phyloP scores from a whole-genome alignment of 768 basidiomycete genomes.

The Dictyophora rubrovolvata region DNA sequence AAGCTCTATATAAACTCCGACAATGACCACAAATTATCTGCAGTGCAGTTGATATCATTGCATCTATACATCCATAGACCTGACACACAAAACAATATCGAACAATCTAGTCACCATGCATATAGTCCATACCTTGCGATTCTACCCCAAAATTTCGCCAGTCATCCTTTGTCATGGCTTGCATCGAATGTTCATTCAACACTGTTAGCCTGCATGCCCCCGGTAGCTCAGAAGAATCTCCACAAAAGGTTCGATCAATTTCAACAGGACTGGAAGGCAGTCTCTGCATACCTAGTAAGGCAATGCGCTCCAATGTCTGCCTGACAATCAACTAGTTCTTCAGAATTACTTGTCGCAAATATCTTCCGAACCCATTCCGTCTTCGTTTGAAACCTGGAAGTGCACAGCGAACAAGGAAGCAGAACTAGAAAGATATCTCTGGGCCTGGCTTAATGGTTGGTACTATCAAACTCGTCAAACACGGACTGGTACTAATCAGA shows the following conservation, averaged over 20 bases:
- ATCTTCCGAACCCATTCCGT: background rate
- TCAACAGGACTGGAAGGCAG: conserved; percentile 41
- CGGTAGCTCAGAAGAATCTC: conserved; percentile 32
- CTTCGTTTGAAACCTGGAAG: background rate
- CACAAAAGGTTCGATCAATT: conserved; percentile 38
- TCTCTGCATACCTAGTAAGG: conserved; percentile 17
- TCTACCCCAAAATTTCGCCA: conserved; percentile 61
- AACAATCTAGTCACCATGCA: conserved; percentile 38
- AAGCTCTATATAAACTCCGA: conserved; percentile 39
- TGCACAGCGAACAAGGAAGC: background rate
- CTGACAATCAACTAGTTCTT: background rate
- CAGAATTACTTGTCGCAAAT: conserved; percentile 1
- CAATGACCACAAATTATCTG: conserved; percentile 30
- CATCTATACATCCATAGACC: conserved; percentile 69
- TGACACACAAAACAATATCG: conserved; percentile 16
- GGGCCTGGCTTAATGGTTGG: conserved; percentile 90
- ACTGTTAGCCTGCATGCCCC: conserved; percentile 40
- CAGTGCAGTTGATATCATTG: conserved; percentile 68
- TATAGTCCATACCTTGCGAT: conserved; percentile 74
- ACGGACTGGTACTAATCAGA: conserved; percentile 1
- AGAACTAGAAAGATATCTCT: conserved; percentile 32
- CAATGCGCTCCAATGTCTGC: background rate
- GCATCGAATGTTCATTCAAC: conserved; percentile 20
- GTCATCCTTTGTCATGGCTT: conserved; percentile 78
- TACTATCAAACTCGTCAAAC: conserved; percentile 1